phyloP scores from a whole-genome alignment of 257 asterid genomes.

The Phtheirospermum japonicum region DNA sequence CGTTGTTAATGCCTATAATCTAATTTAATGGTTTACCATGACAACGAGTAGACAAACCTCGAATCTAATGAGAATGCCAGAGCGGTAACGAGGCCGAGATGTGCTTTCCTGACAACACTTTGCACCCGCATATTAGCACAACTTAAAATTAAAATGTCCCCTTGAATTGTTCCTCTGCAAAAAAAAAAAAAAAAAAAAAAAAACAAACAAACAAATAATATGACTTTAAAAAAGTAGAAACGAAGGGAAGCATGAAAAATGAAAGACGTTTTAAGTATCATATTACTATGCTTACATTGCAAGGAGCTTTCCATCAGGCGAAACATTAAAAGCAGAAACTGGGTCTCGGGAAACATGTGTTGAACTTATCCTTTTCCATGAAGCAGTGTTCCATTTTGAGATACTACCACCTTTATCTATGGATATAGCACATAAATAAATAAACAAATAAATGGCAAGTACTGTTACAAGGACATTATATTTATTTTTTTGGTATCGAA shows the following conservation, averaged over 20 bases:
- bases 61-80: conserved; percentile 79
- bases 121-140: conserved; percentile 53
- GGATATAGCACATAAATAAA: conserved; percentile 27
- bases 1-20: not conserved
- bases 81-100: conserved; percentile 83
- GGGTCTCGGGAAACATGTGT: conserved; percentile 51
- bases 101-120: conserved; percentile 67
- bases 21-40: conserved; percentile 1
- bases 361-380: conserved; percentile 76
- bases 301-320: conserved; percentile 80
- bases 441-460: conserved; percentile 29
- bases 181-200: not conserved
- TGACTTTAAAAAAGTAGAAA: conserved; percentile 5
- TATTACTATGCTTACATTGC: conserved; percentile 64
- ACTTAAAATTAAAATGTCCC: conserved; percentile 57
- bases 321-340: conserved; percentile 63
- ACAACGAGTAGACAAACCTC: conserved; percentile 44
- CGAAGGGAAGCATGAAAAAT: conserved; percentile 6
- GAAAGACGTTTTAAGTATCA: not conserved
- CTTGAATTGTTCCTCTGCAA: conserved; percentile 88
- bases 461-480: conserved; percentile 9
- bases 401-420: conserved; percentile 62
- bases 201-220: conserved; percentile 10
- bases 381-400: conserved; percentile 59
- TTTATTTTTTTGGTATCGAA: not conserved